These are phyloP conservation scores for Mesotaenium endlicherianum DNA, from an alignment of 139 green algal genomes.

Conservation along the genomic window DNA sequence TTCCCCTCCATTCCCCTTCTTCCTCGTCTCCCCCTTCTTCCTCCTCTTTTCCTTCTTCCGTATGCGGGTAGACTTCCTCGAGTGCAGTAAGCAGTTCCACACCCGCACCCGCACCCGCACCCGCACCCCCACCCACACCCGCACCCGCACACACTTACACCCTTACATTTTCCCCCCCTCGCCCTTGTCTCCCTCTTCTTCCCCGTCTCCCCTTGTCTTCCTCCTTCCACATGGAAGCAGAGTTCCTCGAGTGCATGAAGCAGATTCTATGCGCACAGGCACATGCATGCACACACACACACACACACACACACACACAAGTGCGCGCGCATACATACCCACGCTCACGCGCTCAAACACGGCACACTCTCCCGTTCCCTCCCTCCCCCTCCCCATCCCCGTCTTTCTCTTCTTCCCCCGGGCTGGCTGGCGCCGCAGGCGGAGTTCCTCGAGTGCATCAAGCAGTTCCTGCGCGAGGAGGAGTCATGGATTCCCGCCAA, in stretches of 20 bases:
- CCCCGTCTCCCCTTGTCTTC: background rate
- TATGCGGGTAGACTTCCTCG: too few species aligned
- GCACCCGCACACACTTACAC: too few species aligned
- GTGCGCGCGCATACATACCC: too few species aligned
- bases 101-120: too few species aligned
- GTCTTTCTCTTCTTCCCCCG: background rate
- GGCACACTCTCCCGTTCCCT: background rate
- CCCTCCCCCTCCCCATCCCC: background rate
- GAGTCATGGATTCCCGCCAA: slow-evolving; percentile 64
- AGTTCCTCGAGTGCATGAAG: slow-evolving; percentile 78
- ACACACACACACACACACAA: background rate
- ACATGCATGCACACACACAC: background rate
- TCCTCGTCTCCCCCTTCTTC: background rate
- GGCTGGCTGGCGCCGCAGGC: slow-evolving; percentile 4
- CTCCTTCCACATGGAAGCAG: slow-evolving; percentile 17
- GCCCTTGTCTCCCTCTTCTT: too few species aligned
- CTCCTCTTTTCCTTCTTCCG: background rate
- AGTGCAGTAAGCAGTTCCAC: too few species aligned
- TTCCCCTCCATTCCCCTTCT: too few species aligned
- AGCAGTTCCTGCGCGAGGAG: slow-evolving; percentile 72
- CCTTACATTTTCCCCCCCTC: background rate
- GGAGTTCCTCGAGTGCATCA: slow-evolving; percentile 77
- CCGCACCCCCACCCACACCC: too few species aligned
- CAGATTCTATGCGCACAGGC: slow-evolving; percentile 61
- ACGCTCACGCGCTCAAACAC: too few species aligned